Percentiles rank a stretch among this genome's conserved stretches.
These are phyloP conservation scores for Phoenix dactylifera DNA, from an alignment of 176 grass and related monocot species.

Conservation along the genomic window DNA sequence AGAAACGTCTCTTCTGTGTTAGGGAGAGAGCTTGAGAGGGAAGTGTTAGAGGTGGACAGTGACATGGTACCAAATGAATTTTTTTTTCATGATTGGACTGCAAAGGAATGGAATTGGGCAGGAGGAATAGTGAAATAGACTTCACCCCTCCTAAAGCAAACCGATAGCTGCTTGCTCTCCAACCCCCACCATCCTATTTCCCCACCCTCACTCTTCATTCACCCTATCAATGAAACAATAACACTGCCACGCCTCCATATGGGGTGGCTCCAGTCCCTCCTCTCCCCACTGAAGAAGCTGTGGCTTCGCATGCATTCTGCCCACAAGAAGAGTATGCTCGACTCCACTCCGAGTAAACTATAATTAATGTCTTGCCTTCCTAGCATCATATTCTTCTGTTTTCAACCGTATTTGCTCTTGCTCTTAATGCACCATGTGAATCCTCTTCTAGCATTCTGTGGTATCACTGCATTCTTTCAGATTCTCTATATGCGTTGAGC, in stretches of 20 bases:
- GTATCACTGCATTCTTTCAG: not conserved
- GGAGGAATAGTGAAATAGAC: constrained; percentile 39
- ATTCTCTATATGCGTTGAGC: not conserved
- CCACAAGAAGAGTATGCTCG: constrained; percentile 40
- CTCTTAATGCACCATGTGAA: too few species aligned
- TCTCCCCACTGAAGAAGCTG: constrained; percentile 58
- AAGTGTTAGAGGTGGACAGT: constrained; percentile 51
- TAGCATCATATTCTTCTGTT: too few species aligned
- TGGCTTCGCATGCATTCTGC: constrained; percentile 47
- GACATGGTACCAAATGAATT: constrained; percentile 59
- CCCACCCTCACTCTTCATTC: constrained; percentile 18
- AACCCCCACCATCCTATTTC: not conserved
- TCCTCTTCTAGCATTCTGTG: too few species aligned
- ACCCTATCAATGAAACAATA: not conserved
- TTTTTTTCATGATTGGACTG: constrained; percentile 33
- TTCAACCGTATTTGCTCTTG: too few species aligned
- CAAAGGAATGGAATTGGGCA: constrained; percentile 39
- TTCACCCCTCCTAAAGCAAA: constrained; percentile 51
- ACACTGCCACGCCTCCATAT: constrained; percentile 17
- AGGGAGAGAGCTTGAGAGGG: constrained; percentile 4
- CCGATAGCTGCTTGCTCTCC: constrained; percentile 33
- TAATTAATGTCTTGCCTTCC: too few species aligned
- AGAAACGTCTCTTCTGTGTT: constrained; percentile 1
- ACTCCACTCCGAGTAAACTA: not conserved
- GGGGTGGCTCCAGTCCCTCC: constrained; percentile 71